A percentile compares a stretch with the other conserved stretches of the same genome.
Evolutionary conservation across 1,139 yeast genomes (phyloP).

Genomic region (Nakaseomyces bracarensis): DNA sequence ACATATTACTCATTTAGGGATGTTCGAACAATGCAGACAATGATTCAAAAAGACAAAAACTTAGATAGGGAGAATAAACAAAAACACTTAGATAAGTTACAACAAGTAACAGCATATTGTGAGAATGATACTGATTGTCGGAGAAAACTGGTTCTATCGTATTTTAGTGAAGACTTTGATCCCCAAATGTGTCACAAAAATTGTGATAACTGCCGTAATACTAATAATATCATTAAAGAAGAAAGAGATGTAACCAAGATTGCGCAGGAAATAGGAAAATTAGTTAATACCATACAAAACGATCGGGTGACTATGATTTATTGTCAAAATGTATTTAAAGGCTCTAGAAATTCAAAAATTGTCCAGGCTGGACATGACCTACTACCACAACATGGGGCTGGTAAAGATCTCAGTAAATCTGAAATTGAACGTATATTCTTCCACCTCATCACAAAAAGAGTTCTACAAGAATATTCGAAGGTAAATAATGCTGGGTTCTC

Average conservation of each 20-base stretch:
- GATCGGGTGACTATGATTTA: slow-evolving; percentile 67
- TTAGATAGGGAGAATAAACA: slow-evolving; percentile 59
- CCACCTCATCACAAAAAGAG: slow-evolving; percentile 59
- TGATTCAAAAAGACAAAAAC: slow-evolving; percentile 71
- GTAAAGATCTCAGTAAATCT: slow-evolving; percentile 51
- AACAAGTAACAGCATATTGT: slow-evolving; percentile 85
- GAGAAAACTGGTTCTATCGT: slow-evolving; percentile 77
- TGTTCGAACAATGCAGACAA: slow-evolving; percentile 60
- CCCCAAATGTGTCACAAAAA: slow-evolving; percentile 55
- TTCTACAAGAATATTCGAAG: slow-evolving; percentile 62
- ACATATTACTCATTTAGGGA: slow-evolving; percentile 75
- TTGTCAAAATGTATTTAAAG: slow-evolving; percentile 78
- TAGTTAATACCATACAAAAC: slow-evolving; percentile 50
- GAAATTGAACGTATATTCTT: slow-evolving; percentile 79
- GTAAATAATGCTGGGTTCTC: slow-evolving; percentile 76
- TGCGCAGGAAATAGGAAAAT: slow-evolving; percentile 50
- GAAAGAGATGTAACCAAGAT: slow-evolving; percentile 62
- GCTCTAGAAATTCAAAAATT: slow-evolving; percentile 58
- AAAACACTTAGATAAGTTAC: slow-evolving; percentile 65
- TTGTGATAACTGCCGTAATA: slow-evolving; percentile 78
- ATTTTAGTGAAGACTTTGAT: slow-evolving; percentile 78
- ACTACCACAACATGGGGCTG: slow-evolving; percentile 59
- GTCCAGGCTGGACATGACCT: slow-evolving; percentile 53
- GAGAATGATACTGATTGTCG: slow-evolving; percentile 88
- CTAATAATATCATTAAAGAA: slow-evolving; percentile 38